Conservation (phyloP, 2,329 filamentous ascomycete genomes). For the Polychaeton citri region DNA sequence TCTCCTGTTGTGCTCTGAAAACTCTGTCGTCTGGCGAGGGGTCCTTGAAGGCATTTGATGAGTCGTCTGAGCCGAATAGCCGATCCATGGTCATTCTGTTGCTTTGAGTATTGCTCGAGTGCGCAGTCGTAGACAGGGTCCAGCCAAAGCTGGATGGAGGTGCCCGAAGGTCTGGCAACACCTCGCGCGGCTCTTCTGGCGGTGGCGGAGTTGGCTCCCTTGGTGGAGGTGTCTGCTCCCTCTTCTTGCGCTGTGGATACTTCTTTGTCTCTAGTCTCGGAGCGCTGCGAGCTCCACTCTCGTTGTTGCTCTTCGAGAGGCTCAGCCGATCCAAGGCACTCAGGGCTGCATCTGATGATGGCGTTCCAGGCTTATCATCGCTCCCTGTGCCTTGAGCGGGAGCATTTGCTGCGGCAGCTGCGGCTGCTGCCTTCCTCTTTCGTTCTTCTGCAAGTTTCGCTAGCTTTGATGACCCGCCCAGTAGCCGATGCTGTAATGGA, state of each 20-base stretch:
- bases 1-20: conserved; percentile 14
- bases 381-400: too few relatives aligned
- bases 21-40: conserved; percentile 21
- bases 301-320: conserved; percentile 12
- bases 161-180: conserved; percentile 15
- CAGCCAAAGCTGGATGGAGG: conserved; percentile 17
- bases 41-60: conserved; percentile 13
- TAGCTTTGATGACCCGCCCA: conserved; percentile 82
- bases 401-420: conserved; percentile 4
- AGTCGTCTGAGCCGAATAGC: conserved; percentile 11
- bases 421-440: conserved; percentile 59
- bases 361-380: background rate
- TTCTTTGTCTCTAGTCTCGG: conserved; percentile 2
- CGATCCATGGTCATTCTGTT: conserved; percentile 10
- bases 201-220: conserved; percentile 15
- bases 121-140: conserved; percentile 10
- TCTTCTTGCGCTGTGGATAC: conserved; percentile 17
- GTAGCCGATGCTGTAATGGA: conserved; percentile 50
- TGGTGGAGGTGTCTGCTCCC: conserved; percentile 16
- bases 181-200: conserved; percentile 10
- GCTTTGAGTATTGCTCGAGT: conserved; percentile 1
- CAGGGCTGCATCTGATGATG: conserved; percentile 17
- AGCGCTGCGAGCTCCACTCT: background rate
- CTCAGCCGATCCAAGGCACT: conserved; percentile 32
- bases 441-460: conserved; percentile 78